Percentiles rank a stretch among this genome's conserved stretches.
Conservation (phyloP, 805 yeast genomes). For the Hanseniaspora guilliermondii region DNA sequence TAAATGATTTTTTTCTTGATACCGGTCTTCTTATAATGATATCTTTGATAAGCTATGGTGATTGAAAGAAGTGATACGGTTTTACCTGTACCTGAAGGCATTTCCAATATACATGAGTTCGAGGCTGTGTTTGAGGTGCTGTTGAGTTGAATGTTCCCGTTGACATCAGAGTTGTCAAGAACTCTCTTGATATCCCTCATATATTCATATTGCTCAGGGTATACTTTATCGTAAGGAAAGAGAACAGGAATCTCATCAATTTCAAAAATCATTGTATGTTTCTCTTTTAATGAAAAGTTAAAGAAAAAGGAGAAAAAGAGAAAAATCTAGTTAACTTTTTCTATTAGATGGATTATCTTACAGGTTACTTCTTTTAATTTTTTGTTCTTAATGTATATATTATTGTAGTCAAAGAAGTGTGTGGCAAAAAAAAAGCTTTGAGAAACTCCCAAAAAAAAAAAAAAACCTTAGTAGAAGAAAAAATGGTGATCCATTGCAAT, state of each 20-base stretch:
- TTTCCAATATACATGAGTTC: conserved; percentile 75
- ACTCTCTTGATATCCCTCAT: conserved; percentile 93
- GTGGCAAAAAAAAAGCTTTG: too few species aligned
- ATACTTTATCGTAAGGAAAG: conserved; percentile 91
- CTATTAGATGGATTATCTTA: too few species aligned
- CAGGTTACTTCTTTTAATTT: too few species aligned
- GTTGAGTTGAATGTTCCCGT: conserved; percentile 7
- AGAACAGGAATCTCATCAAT: conserved; percentile 93
- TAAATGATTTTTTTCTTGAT: conserved; percentile 57
- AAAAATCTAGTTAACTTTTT: too few species aligned
- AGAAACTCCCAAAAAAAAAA: too few species aligned
- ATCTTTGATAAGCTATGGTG: conserved; percentile 90
- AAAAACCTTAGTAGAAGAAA: too few species aligned
- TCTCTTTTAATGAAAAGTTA: neutral
- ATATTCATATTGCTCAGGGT: conserved; percentile 96
- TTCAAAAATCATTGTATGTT: conserved; percentile 45
- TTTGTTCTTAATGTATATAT: too few species aligned
- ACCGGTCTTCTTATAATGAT: conserved; percentile 74
- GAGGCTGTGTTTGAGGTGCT: conserved; percentile 47
- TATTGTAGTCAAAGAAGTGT: too few species aligned
- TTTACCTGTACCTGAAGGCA: conserved; percentile 99
- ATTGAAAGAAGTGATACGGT: conserved; percentile 83
- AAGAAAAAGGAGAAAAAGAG: neutral
- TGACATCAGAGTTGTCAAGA: conserved; percentile 37
- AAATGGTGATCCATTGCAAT: too few species aligned